A percentile compares a stretch with the other conserved stretches of the same genome.
Conservation (phyloP, 129 eudicot species). For the Helichrysum umbraculigerum region DNA sequence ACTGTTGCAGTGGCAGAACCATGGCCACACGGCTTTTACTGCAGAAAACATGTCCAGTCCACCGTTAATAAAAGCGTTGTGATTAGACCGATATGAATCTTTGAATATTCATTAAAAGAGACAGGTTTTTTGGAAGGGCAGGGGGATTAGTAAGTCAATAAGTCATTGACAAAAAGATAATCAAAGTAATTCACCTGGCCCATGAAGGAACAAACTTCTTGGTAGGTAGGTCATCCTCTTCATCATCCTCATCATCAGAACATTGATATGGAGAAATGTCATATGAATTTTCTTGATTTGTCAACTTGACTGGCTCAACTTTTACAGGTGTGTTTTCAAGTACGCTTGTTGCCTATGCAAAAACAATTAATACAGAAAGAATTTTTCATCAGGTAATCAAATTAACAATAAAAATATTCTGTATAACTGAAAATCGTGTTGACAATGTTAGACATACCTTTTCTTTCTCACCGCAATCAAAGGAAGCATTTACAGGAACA, state of each 20-base stretch:
- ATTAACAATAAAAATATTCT: not conserved
- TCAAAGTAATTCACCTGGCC: slow-evolving; percentile 65
- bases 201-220: slow-evolving; percentile 79
- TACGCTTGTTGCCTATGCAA: slow-evolving; percentile 40
- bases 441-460: slow-evolving; percentile 39
- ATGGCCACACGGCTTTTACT: slow-evolving; percentile 59
- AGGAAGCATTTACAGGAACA: slow-evolving; percentile 35
- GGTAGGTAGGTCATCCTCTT: slow-evolving; percentile 59
- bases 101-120: not conserved
- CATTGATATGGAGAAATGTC: slow-evolving; percentile 92
- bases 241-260: slow-evolving; percentile 86
- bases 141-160: not conserved
- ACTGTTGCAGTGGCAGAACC: slow-evolving; percentile 57
- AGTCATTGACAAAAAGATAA: not conserved
- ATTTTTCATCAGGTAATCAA: not conserved
- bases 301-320: slow-evolving; percentile 28
- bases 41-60: slow-evolving; percentile 38
- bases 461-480: slow-evolving; percentile 34
- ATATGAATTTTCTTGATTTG: slow-evolving; percentile 58
- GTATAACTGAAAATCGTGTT: not conserved
- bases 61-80: not conserved
- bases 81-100: not conserved
- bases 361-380: not conserved
- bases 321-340: slow-evolving; percentile 40
- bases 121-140: not conserved